A percentile compares a stretch with the other conserved stretches of the same genome.
phyloP scores from a whole-genome alignment of 106 monocot species.

The Dendrobium catenatum region DNA sequence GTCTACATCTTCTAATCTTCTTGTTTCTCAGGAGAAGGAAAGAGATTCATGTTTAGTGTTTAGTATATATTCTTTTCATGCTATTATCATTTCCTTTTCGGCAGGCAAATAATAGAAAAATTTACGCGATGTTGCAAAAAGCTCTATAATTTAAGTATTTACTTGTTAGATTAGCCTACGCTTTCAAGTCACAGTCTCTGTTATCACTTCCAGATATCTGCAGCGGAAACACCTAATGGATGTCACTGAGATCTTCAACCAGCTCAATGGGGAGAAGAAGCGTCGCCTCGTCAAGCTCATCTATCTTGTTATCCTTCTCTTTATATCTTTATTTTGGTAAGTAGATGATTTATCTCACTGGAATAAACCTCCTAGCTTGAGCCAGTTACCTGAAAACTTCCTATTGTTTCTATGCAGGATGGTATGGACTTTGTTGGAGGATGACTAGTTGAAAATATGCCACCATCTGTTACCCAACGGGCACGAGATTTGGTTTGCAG shows the following conservation, averaged over 20 bases:
- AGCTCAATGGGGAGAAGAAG: conserved; percentile 72
- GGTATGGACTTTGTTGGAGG: conserved; percentile 50
- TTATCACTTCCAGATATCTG: conserved; percentile 46
- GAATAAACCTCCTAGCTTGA: not conserved
- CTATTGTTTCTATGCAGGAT: conserved; percentile 13
- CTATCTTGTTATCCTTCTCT: conserved; percentile 60
- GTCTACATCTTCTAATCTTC: too few species aligned
- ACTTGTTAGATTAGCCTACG: not conserved
- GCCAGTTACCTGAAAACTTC: not conserved
- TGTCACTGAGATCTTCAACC: conserved; percentile 94
- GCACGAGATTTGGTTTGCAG: not conserved
- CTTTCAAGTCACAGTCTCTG: not conserved
- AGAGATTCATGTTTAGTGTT: not conserved
- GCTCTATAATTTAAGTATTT: not conserved
- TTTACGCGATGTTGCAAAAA: not conserved
- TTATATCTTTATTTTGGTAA: conserved; percentile 82
- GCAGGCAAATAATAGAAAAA: not conserved
- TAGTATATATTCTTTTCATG: not conserved
- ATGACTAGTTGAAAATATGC: conserved; percentile 17
- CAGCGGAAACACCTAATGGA: conserved; percentile 63
- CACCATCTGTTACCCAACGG: not conserved
- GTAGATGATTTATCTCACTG: not conserved
- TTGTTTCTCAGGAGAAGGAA: too few species aligned
- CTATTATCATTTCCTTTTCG: not conserved
- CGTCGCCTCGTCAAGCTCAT: conserved; percentile 67